Base-by-base conservation (phyloP, 1,139 yeast species). In the Saccharomyces hybrid region DNA sequence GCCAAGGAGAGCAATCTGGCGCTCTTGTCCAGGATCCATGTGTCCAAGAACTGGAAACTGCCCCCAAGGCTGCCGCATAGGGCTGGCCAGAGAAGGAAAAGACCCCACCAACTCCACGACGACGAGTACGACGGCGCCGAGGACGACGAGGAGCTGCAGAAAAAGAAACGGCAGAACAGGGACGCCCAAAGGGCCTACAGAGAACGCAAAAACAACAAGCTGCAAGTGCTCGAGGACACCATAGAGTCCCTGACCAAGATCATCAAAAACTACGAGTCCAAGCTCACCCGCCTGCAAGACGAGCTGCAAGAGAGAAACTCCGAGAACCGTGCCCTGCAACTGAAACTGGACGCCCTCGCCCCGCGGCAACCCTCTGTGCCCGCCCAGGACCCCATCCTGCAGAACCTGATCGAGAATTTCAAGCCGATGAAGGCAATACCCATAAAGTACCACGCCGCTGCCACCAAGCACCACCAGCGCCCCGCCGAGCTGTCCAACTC, bases 131-230 rank as follows among this genome's bases (percentile, higher is more conserved):
- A 38, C 2, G 24, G n/a, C 4, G 44, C 21, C 1, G 42, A 16
- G 8, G 16, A 38, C 11, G 42, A 38, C 3, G 44, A 38, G 21
- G 44, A 16, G 44, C 44, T 38, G 2, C 44, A 87, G 88, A 66
- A 75, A 96, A 56, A 89, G 90, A 71, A 96, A 96, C 44, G 44
- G 0, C 97, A 91, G 72, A 91, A 91, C 68, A 77, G 98, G 57
- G 96, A 96, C 27, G 97, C 98, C 2, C 98, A 90, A 73, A 72
- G 98, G 55, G 97, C 97, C 0, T 91, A 90, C 49, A 61, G 75
- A 52, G 74, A 71, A 52, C 64, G 75, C 52, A 64, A 71, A 46
- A 72, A 73, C 4, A 69, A 69, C 24, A 64, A 69, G 51, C 81
- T 83, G 5, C 72, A 75, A 27, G 86, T 80, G 61, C 71, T 83